phyloP scores from a whole-genome alignment of 2,329 filamentous ascomycete species.

The Trichoderma endophyticum region DNA sequence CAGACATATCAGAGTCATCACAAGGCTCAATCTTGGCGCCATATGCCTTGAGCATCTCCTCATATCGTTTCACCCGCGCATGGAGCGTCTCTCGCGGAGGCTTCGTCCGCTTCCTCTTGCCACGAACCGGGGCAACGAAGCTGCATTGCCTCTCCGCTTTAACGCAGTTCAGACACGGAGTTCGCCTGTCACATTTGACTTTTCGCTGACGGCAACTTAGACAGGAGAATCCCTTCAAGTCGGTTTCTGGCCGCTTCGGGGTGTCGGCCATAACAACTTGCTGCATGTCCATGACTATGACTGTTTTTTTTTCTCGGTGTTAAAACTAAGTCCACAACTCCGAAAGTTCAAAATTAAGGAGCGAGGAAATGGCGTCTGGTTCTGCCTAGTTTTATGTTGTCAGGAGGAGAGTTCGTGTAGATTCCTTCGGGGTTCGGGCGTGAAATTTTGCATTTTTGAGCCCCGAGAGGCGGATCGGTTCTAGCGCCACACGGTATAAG shows the following conservation, averaged over 20 bases:
- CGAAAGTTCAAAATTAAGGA: not conserved
- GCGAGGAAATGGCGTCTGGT: not conserved
- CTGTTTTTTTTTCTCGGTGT: not conserved
- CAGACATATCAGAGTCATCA: not conserved
- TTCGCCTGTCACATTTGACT: not conserved
- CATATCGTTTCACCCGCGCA: conserved; percentile 4
- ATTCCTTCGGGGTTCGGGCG: not conserved
- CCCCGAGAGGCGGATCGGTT: not conserved
- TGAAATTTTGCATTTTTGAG: not conserved
- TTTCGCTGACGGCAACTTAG: conserved; percentile 5
- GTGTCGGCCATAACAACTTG: not conserved
- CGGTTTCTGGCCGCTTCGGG: not conserved
- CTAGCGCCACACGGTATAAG: not conserved
- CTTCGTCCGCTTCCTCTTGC: conserved; percentile 1
- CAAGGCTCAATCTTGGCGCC: conserved; percentile 2
- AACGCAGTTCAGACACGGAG: not conserved
- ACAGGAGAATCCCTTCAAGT: conserved; percentile 1
- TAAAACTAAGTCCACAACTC: not conserved
- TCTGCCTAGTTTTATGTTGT: not conserved
- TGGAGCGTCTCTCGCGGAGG: conserved; percentile 1
- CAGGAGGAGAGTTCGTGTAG: not conserved
- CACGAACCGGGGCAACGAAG: not conserved
- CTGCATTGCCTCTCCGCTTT: not conserved
- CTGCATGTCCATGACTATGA: not conserved
- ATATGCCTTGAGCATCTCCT: not conserved